Conservation (phyloP, 306 rosid genomes). For the Geum urbanum region DNA sequence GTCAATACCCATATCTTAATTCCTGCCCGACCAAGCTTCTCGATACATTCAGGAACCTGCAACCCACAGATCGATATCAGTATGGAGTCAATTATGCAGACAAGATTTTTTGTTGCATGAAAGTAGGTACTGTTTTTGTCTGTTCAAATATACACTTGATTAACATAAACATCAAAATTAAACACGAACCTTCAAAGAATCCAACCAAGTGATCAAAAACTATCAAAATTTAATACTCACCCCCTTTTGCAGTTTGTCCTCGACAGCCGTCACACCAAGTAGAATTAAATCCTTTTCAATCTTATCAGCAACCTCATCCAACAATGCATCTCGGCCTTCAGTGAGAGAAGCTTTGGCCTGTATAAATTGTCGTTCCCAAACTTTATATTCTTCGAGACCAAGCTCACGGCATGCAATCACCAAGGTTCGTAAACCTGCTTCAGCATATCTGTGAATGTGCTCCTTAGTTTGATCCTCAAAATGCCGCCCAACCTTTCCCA, state of each 20-base stretch:
- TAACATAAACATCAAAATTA: neutral
- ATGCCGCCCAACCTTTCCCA: constrained; percentile 55
- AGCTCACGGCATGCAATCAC: constrained; percentile 62
- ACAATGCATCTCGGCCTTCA: constrained; percentile 45
- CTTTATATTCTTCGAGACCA: constrained; percentile 51
- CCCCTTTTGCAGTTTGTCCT: constrained; percentile 85
- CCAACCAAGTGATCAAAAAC: neutral
- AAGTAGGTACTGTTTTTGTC: neutral
- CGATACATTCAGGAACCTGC: constrained; percentile 86
- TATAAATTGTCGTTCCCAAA: constrained; percentile 59
- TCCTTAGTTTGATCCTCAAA: constrained; percentile 68
- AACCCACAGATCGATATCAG: constrained; percentile 26
- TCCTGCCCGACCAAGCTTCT: constrained; percentile 63
- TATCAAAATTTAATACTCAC: constrained; percentile 32
- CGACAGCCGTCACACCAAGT: constrained; percentile 89
- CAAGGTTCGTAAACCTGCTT: constrained; percentile 86
- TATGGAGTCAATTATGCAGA: constrained; percentile 20
- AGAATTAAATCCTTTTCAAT: constrained; percentile 67
- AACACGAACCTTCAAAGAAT: neutral
- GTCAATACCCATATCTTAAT: constrained; percentile 92
- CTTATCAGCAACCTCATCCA: constrained; percentile 57
- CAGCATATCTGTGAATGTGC: constrained; percentile 65
- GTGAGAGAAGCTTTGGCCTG: constrained; percentile 58
- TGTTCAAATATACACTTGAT: constrained; percentile 4
- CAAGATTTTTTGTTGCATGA: neutral